phyloP scores from a whole-genome alignment of 129 eudicot species.

The Dittrichia graveolens region DNA sequence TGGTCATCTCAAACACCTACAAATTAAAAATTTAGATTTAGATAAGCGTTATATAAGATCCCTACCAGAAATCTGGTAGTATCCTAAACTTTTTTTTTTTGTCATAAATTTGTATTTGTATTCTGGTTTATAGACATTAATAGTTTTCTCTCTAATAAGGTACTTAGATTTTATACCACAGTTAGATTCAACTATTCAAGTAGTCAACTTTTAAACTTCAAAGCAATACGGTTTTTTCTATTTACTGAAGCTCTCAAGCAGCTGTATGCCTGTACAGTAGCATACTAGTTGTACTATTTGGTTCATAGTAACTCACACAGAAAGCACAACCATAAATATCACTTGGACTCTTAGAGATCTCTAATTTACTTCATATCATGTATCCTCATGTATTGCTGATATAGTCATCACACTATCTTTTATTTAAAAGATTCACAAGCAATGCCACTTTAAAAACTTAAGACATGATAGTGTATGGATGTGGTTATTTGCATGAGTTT shows the following conservation, averaged over 20 bases:
- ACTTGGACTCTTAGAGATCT: neutral
- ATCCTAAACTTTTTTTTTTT: no score
- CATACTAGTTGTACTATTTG: neutral
- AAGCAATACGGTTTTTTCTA: conserved; percentile 2
- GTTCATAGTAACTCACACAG: neutral
- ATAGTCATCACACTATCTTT: neutral
- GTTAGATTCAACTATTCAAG: neutral
- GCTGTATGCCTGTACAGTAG: neutral
- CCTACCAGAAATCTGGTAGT: no score
- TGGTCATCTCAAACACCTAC: no score
- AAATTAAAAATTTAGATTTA: no score
- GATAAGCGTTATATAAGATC: no score
- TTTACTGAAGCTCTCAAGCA: neutral
- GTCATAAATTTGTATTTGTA: no score
- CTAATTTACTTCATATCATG: neutral
- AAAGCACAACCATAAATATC: no score
- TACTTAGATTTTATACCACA: neutral
- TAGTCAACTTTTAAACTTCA: conserved; percentile 2
- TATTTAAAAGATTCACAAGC: conserved; percentile 4
- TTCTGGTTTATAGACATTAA: no score
- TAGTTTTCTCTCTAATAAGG: neutral
- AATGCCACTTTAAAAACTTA: conserved; percentile 2
- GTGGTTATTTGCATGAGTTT: conserved; percentile 19
- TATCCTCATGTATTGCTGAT: neutral
- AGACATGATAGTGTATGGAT: neutral